phyloP scores from a whole-genome alignment of 179 eudicot species.

The Beta macrorhiza region DNA sequence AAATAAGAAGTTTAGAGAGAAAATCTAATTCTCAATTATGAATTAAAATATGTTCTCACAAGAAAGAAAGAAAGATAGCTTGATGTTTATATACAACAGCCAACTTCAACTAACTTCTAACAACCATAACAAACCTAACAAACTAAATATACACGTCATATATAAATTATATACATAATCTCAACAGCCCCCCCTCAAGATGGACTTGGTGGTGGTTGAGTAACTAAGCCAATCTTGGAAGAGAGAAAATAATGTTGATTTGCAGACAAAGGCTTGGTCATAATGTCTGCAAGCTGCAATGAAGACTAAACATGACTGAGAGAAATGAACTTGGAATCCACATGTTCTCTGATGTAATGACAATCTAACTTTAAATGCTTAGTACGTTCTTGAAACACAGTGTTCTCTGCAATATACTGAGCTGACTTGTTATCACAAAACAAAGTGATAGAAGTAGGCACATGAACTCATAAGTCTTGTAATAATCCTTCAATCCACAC shows the following conservation, averaged over 20 bases:
- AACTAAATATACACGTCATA: too few relatives aligned
- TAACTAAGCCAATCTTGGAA: background rate
- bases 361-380: background rate
- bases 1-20: too few relatives aligned
- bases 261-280: background rate
- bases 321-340: background rate
- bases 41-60: too few relatives aligned
- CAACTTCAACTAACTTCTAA: too few relatives aligned
- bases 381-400: too few relatives aligned
- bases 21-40: too few relatives aligned
- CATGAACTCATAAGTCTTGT: background rate
- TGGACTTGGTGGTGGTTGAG: too few relatives aligned
- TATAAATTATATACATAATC: too few relatives aligned
- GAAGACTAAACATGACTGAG: background rate
- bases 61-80: too few relatives aligned
- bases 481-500: background rate
- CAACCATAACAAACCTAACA: too few relatives aligned
- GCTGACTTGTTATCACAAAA: background rate
- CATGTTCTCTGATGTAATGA: background rate
- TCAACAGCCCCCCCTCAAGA: too few relatives aligned
- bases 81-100: too few relatives aligned
- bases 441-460: background rate
- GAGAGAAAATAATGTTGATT: background rate
- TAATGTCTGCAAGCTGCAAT: background rate
- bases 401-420: background rate